Evolutionary conservation across 2,329 filamentous ascomycete species (phyloP).

Genomic region (Coniochaeta prunicola): DNA sequence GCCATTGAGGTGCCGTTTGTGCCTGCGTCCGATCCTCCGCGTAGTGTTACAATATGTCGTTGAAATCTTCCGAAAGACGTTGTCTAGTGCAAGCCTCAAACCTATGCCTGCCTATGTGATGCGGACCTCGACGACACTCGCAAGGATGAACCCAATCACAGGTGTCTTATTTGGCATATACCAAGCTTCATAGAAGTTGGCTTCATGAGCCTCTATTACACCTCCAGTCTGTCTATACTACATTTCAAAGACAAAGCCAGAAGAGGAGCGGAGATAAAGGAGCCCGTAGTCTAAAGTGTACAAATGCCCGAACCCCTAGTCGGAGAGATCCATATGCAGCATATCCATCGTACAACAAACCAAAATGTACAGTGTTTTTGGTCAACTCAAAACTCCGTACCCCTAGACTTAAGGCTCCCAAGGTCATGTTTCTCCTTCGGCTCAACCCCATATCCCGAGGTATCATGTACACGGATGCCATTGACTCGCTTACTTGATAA

Average conservation of each 20-base stretch:
- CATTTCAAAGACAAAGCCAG: constrained; percentile 16
- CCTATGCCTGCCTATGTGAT: too few species aligned
- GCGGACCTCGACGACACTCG: too few species aligned
- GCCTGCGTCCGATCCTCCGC: neutral
- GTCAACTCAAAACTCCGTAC: constrained; percentile 2
- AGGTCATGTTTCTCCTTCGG: neutral
- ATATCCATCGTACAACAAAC: constrained; percentile 8
- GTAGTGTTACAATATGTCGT: too few species aligned
- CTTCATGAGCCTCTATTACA: constrained; percentile 1
- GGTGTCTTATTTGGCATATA: too few species aligned
- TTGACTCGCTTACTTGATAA: constrained; percentile 43
- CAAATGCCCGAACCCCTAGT: constrained; percentile 7
- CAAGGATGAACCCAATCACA: too few species aligned
- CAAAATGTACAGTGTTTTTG: constrained; percentile 2
- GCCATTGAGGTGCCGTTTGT: neutral
- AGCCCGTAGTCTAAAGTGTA: constrained; percentile 9
- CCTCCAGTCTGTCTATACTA: constrained; percentile 17
- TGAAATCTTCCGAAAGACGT: too few species aligned
- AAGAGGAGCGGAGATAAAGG: constrained; percentile 18
- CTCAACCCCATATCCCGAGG: neutral
- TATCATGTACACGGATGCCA: neutral
- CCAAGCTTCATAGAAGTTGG: neutral
- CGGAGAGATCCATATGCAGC: constrained; percentile 14
- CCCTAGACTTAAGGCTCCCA: neutral
- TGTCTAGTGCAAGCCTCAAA: too few species aligned